Base-by-base conservation (phyloP, 768 basidiomycete genomes). In the Filobasidium wieringae region DNA sequence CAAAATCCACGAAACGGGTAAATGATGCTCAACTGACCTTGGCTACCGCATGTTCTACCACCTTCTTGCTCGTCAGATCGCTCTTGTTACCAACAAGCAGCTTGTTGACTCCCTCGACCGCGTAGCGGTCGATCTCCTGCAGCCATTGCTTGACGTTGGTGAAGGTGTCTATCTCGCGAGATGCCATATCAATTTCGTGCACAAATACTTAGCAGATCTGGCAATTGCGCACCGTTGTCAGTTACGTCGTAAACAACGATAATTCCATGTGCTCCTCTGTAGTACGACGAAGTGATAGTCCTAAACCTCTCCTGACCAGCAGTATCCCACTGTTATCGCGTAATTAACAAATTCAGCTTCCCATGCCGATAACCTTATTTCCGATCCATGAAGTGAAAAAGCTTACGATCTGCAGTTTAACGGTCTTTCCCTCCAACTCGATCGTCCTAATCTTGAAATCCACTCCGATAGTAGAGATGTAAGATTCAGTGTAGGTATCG, bases 21-120 rank as follows among this genome's bases (percentile, higher is more conserved):
- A 32, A 15, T 19, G 24, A 32, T 41, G 26, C n/a, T 29, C 6
- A 19, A 19, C 65, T 39, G 55, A 66, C 66, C 62, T 71, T 71
- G 33, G 72, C 72, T 29, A 65, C 68, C 32, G 67, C 66, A 56
- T 71, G 68, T 43, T 72, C 71, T 34, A 72, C 72, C 2, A 68
- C 70, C 67, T 86, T 84, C 79, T 95, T 96, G 75, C 93, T 91
- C 47, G 84, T 83, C 89, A 92, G 91, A 75, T 99, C 95, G 31
- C 86, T 93, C 77, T 99, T 99, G 79, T 97, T 99, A 45, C 95
- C 95, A 64, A 97, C 87, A 53, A 97, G 82, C 56, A 99, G 86
- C 82, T 97, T 97, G 83, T 97, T 97, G 63, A 97, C 95, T 39
- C 90, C 91, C 68, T 99, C 95, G 2, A 92, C 95, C 31, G 95